phyloP scores from a whole-genome alignment of 495 filamentous ascomycete species.

The Neurospora sp. region DNA sequence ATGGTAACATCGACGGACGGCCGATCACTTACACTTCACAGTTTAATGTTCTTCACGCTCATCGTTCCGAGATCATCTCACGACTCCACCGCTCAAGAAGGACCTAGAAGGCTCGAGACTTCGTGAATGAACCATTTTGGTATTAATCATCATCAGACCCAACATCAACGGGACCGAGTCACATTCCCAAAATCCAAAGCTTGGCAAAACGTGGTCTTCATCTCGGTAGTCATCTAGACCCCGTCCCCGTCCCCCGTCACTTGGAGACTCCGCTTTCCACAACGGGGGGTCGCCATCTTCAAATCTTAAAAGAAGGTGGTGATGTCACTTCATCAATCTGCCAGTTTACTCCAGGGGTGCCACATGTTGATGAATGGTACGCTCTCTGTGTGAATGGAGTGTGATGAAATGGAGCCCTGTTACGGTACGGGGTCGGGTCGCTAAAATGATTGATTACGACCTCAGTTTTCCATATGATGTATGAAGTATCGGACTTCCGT shows the following conservation, averaged over 20 bases:
- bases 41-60: too few relatives aligned
- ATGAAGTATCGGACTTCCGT: not conserved
- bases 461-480: not conserved
- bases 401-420: not conserved
- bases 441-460: not conserved
- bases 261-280: not conserved
- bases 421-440: not conserved
- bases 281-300: not conserved
- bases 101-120: not conserved
- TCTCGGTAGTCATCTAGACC: not conserved
- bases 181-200: not conserved
- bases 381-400: not conserved
- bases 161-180: not conserved
- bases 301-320: not conserved
- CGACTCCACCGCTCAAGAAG: not conserved
- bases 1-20: too few relatives aligned
- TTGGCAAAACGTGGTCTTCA: not conserved
- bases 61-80: too few relatives aligned
- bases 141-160: too few relatives aligned
- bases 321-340: not conserved
- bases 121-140: not conserved
- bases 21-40: too few relatives aligned
- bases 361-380: not conserved
- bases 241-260: not conserved
- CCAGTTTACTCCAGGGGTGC: not conserved